phyloP scores from a whole-genome alignment of 176 grass and related monocot genomes.

The Oryza officinalis region DNA sequence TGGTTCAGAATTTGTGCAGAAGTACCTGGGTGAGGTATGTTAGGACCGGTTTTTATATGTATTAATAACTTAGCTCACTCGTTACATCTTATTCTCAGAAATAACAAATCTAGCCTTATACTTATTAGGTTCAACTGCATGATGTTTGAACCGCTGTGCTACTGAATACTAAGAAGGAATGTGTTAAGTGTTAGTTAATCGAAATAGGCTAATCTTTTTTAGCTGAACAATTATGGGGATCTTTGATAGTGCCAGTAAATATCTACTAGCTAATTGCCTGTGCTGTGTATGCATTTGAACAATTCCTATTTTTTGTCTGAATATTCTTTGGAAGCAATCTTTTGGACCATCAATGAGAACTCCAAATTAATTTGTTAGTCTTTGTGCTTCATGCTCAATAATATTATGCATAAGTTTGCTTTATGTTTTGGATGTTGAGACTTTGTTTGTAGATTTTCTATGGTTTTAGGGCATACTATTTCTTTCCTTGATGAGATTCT shows the following conservation, averaged over 20 bases:
- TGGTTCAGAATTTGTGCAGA: conserved; percentile 95
- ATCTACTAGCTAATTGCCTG: background rate
- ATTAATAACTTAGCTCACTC: background rate
- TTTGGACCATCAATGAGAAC: background rate
- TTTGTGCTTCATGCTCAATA: background rate
- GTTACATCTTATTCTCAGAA: background rate
- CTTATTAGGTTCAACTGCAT: background rate
- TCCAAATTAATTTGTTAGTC: background rate
- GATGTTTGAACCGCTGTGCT: background rate
- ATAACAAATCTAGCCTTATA: background rate
- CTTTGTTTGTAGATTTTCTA: conserved; percentile 3
- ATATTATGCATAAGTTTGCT: background rate
- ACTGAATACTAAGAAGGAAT: background rate
- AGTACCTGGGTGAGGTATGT: conserved; percentile 94
- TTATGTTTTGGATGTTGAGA: conserved; percentile 6
- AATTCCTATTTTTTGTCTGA: background rate
- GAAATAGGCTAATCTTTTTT: background rate
- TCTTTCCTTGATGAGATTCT: conserved; percentile 1
- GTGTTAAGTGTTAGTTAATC: background rate
- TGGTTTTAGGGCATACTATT: background rate
- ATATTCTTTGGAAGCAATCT: background rate
- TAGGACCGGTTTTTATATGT: background rate
- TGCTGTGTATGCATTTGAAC: background rate
- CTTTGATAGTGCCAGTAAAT: background rate
- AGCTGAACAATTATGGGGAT: background rate